Base-by-base conservation (phyloP, 345 rosid species). In the Moricandia arvensis region DNA sequence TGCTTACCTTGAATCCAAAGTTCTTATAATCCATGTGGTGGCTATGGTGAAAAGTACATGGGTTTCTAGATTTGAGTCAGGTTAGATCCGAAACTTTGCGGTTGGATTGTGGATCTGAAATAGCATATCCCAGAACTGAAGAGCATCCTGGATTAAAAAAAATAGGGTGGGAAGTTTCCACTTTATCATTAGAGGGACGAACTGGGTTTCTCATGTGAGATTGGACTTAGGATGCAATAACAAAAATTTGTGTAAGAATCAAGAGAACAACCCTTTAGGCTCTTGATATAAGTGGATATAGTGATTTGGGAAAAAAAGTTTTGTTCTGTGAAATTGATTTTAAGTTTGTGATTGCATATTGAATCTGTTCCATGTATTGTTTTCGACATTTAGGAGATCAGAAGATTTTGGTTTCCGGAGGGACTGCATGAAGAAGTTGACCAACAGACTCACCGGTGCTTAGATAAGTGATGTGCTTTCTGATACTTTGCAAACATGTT, bases 401-500 rank as follows among this genome's bases (percentile, higher is more conserved):
- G 18, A 38, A 51, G 59, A 51, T 59, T 34, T 45, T 63, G 59
- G 47, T 18, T 72, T 43, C 31, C 7, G 8, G 35, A 45, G 63
- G 47, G 68, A 49, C 12, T 21, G 58, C 65, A 53, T 49, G 68
- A 65, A 64, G 75, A 53, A 77, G 60, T 69, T 58, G 33, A 68
- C 37, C 30, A 57, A n/a, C 33, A 64, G 73, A 70, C 38, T 64
- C 51, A 51, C 62, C 27, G 26, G 31, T 58, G 13, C 16, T 58
- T 58, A 69, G 79, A 74, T 30, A 80, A 79, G 80, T 63, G 21
- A 75, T 75, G 83, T 80, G 76, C 80, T 72, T 80, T 67, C 70
- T 15, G 53, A 66, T 71, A 71, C 64, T 38, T 64, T 59, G 66
- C 43, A 67, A 75, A 75, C 33, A 82, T 86, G 86, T 74, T 84